Conservation (phyloP, 371 early-diverging fungal species). For the Mortierella sp. region DNA sequence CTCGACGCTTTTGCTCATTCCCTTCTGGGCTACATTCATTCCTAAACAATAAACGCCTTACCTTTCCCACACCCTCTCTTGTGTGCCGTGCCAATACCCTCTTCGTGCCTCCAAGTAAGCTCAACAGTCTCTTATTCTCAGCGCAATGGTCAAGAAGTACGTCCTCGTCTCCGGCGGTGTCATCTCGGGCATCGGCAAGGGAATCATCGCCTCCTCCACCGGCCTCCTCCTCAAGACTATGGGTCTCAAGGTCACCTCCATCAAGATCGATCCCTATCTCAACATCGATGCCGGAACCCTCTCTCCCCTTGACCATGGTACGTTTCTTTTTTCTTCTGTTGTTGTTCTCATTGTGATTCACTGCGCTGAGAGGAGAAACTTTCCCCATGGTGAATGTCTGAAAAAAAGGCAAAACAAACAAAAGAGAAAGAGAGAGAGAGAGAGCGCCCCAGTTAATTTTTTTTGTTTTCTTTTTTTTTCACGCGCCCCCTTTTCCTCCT, state of each 20-base stretch:
- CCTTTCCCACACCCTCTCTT: background rate
- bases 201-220: constrained; percentile 98
- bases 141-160: constrained; percentile 79
- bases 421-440: no score
- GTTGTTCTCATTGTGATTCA: background rate
- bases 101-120: background rate
- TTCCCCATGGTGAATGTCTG: background rate
- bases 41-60: constrained; percentile 23
- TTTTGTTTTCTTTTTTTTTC: background rate
- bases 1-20: constrained; percentile 30
- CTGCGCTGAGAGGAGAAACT: background rate
- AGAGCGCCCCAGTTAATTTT: background rate
- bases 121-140: background rate
- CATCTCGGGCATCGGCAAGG: constrained; percentile 99
- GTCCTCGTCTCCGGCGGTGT: constrained; percentile 99
- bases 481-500: background rate
- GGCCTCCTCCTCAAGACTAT: constrained; percentile 94
- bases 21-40: constrained; percentile 50
- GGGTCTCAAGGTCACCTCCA: constrained; percentile 95
- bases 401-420: background rate
- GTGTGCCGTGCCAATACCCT: background rate
- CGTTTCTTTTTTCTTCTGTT: background rate
- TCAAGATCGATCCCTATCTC: constrained; percentile 99
- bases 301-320: constrained; percentile 97
- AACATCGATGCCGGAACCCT: constrained; percentile 99